These are phyloP conservation scores for Primulina tabacum DNA, from an alignment of 257 asterid genomes.

Conservation along the genomic window DNA sequence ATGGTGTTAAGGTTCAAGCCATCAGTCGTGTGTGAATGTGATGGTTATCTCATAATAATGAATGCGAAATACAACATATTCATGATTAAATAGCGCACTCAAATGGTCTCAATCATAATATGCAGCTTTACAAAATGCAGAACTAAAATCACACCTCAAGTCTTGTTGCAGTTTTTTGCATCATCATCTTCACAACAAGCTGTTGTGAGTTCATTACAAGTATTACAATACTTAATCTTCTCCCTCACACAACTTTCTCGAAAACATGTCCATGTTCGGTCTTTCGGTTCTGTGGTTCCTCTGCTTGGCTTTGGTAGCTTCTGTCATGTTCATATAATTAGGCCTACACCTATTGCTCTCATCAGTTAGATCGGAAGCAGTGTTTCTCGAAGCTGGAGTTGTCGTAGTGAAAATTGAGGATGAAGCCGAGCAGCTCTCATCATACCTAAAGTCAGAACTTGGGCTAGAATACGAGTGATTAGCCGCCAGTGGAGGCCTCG, in stretches of 20 bases:
- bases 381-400: constrained; percentile 54
- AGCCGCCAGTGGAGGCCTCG: constrained; percentile 55
- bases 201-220: constrained; percentile 40
- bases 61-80: neutral
- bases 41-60: neutral
- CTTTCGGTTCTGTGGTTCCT: constrained; percentile 51
- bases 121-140: constrained; percentile 35
- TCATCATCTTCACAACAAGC: constrained; percentile 46
- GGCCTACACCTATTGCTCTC: constrained; percentile 57
- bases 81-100: constrained; percentile 8
- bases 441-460: constrained; percentile 64
- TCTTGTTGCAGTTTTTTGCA: constrained; percentile 9
- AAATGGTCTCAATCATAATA: constrained; percentile 24
- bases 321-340: constrained; percentile 82
- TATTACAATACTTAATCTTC: constrained; percentile 25
- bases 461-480: constrained; percentile 78
- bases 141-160: constrained; percentile 22
- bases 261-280: constrained; percentile 61
- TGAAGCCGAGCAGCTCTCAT: constrained; percentile 77
- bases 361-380: constrained; percentile 52
- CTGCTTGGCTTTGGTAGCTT: constrained; percentile 86
- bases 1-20: constrained; percentile 76
- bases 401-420: constrained; percentile 77
- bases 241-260: constrained; percentile 34
- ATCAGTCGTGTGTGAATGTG: constrained; percentile 46